Evolutionary conservation across 1,284 basidiomycete species (phyloP), one percentile per base, ranked within the genome.

Genomic region (Irpex rosettiformis): DNA sequence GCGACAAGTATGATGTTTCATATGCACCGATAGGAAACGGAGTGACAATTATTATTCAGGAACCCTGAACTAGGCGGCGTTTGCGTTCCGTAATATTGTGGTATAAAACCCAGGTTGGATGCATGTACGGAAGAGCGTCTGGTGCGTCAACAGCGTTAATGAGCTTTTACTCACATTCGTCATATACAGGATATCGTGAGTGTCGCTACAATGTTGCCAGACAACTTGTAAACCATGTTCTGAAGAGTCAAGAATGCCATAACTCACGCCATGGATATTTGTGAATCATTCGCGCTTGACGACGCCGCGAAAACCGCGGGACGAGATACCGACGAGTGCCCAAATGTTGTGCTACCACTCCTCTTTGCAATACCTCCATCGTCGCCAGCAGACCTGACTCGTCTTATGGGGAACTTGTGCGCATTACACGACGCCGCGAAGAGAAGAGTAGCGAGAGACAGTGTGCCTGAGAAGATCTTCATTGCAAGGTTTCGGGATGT

Each of bases 151-250:
- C 43, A 45, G 48, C 48, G 48, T 27, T 18, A 45, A 22, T 45
- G n/a, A 45, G n/a, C 43, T 8, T n/a, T 21, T 18, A 76, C 85
- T 72, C 65, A 89, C 89, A 67, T 91, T 85, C 57, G 83, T 80
- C 61, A 90, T 79, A 67, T 92, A 92, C 60, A 92, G 78, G 69
- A 92, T 68, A 72, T 91, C 89, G 62, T 84, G 81, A 22, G 85
- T 80, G 62, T 87, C 83, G 66, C 89, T 90, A 37, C 6, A 56
- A 10, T n/a, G n/a, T 48, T 30, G 48, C 3, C 10, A 29, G 11
- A 18, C 25, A 24, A 51, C 22, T 7, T 51, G 48, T 51, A 13
- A 51, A 25, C 13, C 11, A 24, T 18, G 24, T 11, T 18, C 27
- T 7, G 21, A 27, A 27, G 11, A 10, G 24, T 16, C 13, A 25